These are phyloP conservation scores for Cryptococcus sp. DNA, from an alignment of 1,284 basidiomycete species.

Conservation along the genomic window DNA sequence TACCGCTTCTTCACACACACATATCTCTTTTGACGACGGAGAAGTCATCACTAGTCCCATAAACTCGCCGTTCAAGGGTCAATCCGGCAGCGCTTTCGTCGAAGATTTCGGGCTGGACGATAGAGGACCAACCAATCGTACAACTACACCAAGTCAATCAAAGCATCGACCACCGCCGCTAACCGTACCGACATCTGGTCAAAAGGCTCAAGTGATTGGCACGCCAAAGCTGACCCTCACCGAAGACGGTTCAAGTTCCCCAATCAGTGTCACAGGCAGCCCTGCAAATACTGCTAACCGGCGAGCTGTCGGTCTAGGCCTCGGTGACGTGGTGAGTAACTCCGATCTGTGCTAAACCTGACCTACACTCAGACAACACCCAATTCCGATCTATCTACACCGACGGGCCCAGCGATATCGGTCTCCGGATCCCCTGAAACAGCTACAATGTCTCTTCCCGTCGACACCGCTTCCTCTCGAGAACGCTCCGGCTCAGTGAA, in stretches of 20 bases:
- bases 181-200: constrained; percentile 5
- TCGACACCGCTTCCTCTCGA: too few species aligned
- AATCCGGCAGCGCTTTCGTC: constrained; percentile 26
- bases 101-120: constrained; percentile 22
- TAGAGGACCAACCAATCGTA: background rate
- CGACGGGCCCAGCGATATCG: too few species aligned
- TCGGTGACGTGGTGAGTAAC: constrained; percentile 9
- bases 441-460: too few species aligned
- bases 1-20: constrained; percentile 9
- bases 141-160: constrained; percentile 7
- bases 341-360: background rate
- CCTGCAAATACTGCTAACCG: constrained; percentile 9
- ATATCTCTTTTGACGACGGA: constrained; percentile 3
- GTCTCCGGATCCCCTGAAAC: too few species aligned
- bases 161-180: constrained; percentile 10
- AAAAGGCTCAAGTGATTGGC: constrained; percentile 11
- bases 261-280: constrained; percentile 28
- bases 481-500: too few species aligned
- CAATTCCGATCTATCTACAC: too few species aligned
- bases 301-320: constrained; percentile 12
- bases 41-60: background rate
- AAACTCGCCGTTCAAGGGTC: background rate
- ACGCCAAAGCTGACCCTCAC: constrained; percentile 42
- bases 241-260: constrained; percentile 35
- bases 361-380: too few species aligned